phyloP scores from a whole-genome alignment of 805 yeast species.

The Saccharomycopsis fibuligera region DNA sequence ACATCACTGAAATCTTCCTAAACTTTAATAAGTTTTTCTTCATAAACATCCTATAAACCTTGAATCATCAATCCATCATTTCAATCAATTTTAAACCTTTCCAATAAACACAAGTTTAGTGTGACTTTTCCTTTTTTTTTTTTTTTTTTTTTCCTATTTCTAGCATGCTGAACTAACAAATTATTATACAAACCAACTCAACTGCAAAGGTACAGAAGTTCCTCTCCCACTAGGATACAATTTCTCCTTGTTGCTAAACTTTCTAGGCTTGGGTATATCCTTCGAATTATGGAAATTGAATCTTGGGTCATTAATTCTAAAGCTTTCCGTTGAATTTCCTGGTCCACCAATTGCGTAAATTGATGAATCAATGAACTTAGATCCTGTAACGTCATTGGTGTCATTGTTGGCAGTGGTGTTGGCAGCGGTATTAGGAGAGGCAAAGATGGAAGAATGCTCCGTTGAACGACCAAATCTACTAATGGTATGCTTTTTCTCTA shows the following conservation, averaged over 20 bases:
- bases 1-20: too few species aligned
- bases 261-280: constrained; percentile 84
- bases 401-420: constrained; percentile 4
- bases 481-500: not conserved
- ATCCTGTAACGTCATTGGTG: not conserved
- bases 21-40: too few species aligned
- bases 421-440: constrained; percentile 24
- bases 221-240: constrained; percentile 74
- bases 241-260: constrained; percentile 63
- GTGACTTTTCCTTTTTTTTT: not conserved
- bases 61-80: too few species aligned
- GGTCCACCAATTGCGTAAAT: constrained; percentile 52
- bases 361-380: constrained; percentile 49
- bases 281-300: constrained; percentile 61
- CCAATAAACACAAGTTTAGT: too few species aligned
- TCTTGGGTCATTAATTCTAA: constrained; percentile 60
- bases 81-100: too few species aligned
- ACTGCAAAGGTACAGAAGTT: not conserved
- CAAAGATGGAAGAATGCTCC: constrained; percentile 28
- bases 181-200: constrained; percentile 4
- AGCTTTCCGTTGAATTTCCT: constrained; percentile 25
- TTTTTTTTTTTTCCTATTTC: constrained; percentile 46
- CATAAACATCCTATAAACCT: too few species aligned
- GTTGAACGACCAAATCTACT: not conserved
- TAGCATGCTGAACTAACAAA: constrained; percentile 48